Base-by-base conservation (phyloP, 2,329 filamentous ascomycete species). In the Aspergillus ochraceoroseus region DNA sequence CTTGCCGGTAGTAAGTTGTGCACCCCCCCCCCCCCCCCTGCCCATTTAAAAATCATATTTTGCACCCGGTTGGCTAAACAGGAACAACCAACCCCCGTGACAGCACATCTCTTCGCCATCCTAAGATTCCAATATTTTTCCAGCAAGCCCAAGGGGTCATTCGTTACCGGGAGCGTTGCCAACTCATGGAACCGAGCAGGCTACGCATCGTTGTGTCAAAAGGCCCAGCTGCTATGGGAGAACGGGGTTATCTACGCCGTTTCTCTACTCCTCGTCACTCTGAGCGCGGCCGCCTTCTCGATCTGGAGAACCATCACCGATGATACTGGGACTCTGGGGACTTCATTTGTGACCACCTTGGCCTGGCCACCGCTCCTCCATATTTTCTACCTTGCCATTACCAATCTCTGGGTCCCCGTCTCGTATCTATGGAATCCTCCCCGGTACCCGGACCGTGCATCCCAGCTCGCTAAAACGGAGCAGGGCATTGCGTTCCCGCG, bases 151-250 rank as follows among this genome's bases (percentile, higher is more conserved):
- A 53, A 54, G 12, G 56, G 57, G 2, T 61, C 58, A 4, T 58
- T 59, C 20, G 54, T 61, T 2, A 61, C 58, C 1, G 58, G 58
- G 8, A 59, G 56, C 43, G 52, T 40, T 3, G 46, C 45, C 2
- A 60, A 61, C 30, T 44, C 54, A 0, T 56, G 49, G 43, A 58
- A 57, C 18, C 44, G 32, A 4, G 5, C 28, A 9, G 11, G 6
- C 1, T 15, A 13, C 6, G 9, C 28, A 5, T 18, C 28, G 3
- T 11, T 31, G 5, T 18, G 5, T 11, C 14, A 9, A 7, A 31
- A 17, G 5, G 4, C 17, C 6, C 2, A 9, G 5, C 15, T 15
- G 12, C 14, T 9, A 4, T 4, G 14, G 13, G 14, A 46, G 7
- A 52, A 49, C 4, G 51, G 55, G 6, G 34, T 55, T 17, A 32